Conservation (phyloP, 2,329 filamentous ascomycete species). For the Raffaelea deltoideospora region DNA sequence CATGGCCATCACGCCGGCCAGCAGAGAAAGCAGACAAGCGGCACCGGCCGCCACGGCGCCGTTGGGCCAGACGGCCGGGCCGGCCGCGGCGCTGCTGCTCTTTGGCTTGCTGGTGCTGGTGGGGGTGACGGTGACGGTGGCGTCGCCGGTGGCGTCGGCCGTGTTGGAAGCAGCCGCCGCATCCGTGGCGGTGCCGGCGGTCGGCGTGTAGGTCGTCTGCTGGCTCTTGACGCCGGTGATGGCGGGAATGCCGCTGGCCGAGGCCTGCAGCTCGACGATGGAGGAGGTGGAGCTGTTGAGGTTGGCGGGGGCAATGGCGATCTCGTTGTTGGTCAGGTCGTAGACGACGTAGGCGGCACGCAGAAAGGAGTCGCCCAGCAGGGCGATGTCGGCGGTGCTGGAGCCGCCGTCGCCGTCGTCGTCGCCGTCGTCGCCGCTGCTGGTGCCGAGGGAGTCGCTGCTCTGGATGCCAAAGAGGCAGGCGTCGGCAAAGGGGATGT, state of each 20-base stretch:
- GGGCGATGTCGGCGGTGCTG: conserved; percentile 8
- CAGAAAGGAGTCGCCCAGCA: conserved; percentile 32
- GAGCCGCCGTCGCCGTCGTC: neutral
- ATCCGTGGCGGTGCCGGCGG: neutral
- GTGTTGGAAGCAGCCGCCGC: conserved; percentile 1
- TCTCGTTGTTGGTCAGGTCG: conserved; percentile 32
- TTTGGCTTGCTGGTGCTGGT: neutral
- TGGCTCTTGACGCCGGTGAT: conserved; percentile 27
- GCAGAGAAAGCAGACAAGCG: conserved; percentile 12
- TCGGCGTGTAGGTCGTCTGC: conserved; percentile 8
- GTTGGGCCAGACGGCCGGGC: conserved; percentile 4
- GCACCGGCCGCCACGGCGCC: conserved; percentile 9
- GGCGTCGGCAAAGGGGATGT: conserved; percentile 22
- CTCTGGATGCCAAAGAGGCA: conserved; percentile 42
- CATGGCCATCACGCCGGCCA: no score
- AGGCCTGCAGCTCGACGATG: conserved; percentile 28
- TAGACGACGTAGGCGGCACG: conserved; percentile 39
- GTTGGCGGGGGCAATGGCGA: conserved; percentile 38
- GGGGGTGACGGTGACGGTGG: conserved; percentile 5
- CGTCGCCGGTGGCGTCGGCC: conserved; percentile 2
- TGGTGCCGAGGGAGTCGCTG: conserved; percentile 17
- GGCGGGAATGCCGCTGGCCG: conserved; percentile 23
- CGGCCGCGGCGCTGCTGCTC: conserved; percentile 4
- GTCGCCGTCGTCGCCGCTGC: neutral
- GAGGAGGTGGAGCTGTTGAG: conserved; percentile 27